Conservation (phyloP, 768 basidiomycete genomes). For the Phanerochaete sordida region DNA sequence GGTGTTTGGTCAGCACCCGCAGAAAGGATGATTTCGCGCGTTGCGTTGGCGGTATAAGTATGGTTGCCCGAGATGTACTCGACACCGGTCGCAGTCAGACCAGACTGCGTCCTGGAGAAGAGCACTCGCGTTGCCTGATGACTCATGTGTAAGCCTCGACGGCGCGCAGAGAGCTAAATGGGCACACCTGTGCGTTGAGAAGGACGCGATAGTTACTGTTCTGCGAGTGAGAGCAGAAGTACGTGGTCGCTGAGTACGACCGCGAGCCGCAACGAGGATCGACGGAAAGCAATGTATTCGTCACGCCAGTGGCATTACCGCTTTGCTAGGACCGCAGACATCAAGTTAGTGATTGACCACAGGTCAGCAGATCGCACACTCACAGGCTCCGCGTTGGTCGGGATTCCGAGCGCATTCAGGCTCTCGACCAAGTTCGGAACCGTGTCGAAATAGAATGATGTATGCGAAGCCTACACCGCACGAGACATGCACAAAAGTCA, state of each 20-base stretch:
- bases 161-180: too few relatives aligned
- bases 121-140: neutral
- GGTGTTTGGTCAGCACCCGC: constrained; percentile 28
- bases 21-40: constrained; percentile 49
- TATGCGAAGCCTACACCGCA: neutral
- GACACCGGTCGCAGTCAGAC: neutral
- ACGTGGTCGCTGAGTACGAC: neutral
- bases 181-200: neutral
- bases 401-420: neutral
- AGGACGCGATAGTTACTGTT: neutral
- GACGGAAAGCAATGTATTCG: neutral
- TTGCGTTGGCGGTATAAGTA: constrained; percentile 37
- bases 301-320: neutral
- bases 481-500: neutral
- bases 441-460: neutral
- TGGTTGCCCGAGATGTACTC: neutral
- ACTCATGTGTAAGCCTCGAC: too few relatives aligned
- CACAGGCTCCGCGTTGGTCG: neutral
- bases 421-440: neutral
- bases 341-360: neutral
- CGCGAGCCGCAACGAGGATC: neutral
- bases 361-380: neutral
- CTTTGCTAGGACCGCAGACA: neutral
- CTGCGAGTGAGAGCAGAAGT: neutral
- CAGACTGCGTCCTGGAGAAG: neutral